Conservation (phyloP, 2,329 filamentous ascomycete genomes). For the Penicillium aurantiogriseum region DNA sequence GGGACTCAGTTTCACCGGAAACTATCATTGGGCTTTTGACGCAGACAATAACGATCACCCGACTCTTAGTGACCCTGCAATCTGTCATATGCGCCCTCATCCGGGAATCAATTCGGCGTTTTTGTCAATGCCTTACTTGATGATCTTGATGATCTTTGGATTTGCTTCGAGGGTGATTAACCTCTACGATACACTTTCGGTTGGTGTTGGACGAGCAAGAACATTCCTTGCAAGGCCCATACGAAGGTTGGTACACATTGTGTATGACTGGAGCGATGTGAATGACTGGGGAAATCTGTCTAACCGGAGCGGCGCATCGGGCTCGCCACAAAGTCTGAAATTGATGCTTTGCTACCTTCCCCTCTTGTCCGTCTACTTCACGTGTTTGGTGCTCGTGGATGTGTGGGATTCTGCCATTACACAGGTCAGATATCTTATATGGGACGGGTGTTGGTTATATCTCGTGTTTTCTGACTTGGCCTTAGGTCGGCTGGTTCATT, state of each 20-base stretch:
- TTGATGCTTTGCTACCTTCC: background rate
- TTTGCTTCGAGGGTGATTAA: background rate
- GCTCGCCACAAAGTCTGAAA: background rate
- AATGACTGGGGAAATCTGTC: background rate
- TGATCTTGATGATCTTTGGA: background rate
- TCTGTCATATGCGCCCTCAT: background rate
- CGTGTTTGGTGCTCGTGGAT: background rate
- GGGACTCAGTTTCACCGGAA: conserved; percentile 4
- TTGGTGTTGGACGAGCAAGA: background rate
- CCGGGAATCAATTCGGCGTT: background rate
- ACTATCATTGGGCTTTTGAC: conserved; percentile 1
- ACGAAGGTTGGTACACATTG: background rate
- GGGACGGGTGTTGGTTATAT: background rate
- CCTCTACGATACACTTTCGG: background rate
- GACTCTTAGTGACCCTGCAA: background rate
- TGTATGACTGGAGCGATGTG: background rate
- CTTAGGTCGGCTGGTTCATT: background rate
- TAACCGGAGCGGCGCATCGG: background rate
- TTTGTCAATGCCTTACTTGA: background rate
- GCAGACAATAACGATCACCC: background rate
- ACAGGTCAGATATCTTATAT: background rate
- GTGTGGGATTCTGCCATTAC: background rate
- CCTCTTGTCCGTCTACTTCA: background rate
- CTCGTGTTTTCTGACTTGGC: background rate
- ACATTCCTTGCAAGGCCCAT: background rate